Conservation (phyloP, 352 stramenopile genomes). For the Pythium insidiosum region DNA sequence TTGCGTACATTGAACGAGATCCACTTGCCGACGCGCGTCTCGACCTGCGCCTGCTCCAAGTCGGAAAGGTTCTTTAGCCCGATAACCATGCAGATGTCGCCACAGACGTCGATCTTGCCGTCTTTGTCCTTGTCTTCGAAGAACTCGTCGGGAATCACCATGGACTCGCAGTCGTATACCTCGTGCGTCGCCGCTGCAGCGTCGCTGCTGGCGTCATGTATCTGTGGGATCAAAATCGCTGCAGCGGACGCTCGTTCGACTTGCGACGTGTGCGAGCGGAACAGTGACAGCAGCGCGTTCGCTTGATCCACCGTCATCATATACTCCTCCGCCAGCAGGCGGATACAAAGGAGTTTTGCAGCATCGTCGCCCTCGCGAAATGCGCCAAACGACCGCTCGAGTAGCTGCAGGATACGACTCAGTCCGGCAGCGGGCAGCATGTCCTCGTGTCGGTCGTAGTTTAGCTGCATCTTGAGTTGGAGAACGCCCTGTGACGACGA, state of each 20-base stretch:
- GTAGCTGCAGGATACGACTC: slow-evolving; percentile 24
- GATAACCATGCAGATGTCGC: slow-evolving; percentile 73
- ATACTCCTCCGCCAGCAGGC: slow-evolving; percentile 53
- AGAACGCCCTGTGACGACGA: too few species aligned
- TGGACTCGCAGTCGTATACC: slow-evolving; percentile 47
- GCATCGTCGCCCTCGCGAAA: slow-evolving; percentile 39
- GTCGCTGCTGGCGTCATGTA: slow-evolving; percentile 16
- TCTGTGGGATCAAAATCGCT: slow-evolving; percentile 57
- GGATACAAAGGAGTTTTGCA: slow-evolving; percentile 57
- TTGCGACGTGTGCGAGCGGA: slow-evolving; percentile 52
- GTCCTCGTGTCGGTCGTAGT: slow-evolving; percentile 52
- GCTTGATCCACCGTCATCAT: slow-evolving; percentile 45
- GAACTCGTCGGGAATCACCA: slow-evolving; percentile 47
- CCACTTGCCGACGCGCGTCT: slow-evolving; percentile 70
- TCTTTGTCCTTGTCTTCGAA: slow-evolving; percentile 79
- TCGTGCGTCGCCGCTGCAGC: slow-evolving; percentile 18
- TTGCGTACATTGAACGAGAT: slow-evolving; percentile 71
- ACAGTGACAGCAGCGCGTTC: slow-evolving; percentile 47
- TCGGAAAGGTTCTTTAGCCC: slow-evolving; percentile 53
- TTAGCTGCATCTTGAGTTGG: slow-evolving; percentile 52
- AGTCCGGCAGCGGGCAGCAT: slow-evolving; percentile 31
- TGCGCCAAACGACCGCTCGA: slow-evolving; percentile 35
- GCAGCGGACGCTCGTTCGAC: slow-evolving; percentile 61
- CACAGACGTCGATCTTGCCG: slow-evolving; percentile 73
- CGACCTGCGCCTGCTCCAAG: slow-evolving; percentile 60